Conservation (phyloP, 2,329 filamentous ascomycete genomes). For the Exophiala spinifera region DNA sequence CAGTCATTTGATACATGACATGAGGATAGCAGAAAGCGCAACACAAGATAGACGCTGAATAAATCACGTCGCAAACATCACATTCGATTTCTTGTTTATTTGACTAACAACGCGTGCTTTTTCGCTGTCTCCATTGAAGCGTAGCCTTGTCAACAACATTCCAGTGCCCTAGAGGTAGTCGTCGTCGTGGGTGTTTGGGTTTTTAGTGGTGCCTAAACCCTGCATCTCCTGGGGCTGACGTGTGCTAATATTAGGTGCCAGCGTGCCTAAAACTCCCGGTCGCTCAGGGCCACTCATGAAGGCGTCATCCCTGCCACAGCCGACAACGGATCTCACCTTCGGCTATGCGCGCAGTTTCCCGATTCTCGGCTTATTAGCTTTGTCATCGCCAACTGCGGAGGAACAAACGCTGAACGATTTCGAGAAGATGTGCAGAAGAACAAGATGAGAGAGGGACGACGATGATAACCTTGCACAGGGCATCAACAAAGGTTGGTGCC, state of each 20-base stretch:
- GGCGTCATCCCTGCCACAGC: constrained; percentile 1
- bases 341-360: not conserved
- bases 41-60: constrained; percentile 25
- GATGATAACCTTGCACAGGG: constrained; percentile 19
- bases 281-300: not conserved
- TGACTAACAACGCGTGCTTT: not conserved
- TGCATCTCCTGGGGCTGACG: not conserved
- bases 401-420: not conserved
- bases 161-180: too few species aligned
- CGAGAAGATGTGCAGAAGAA: not conserved
- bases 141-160: not conserved
- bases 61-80: constrained; percentile 20
- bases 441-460: constrained; percentile 10
- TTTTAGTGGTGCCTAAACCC: not conserved
- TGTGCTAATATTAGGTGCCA: not conserved
- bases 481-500: constrained; percentile 19
- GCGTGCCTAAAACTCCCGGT: not conserved
- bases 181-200: too few species aligned
- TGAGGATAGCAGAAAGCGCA: constrained; percentile 21
- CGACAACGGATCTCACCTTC: not conserved
- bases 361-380: not conserved
- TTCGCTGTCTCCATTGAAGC: not conserved
- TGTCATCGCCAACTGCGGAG: constrained; percentile 1
- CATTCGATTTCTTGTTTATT: not conserved
- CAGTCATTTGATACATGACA: constrained; percentile 23